Percentiles rank a stretch among this genome's conserved stretches.
These are phyloP conservation scores for Hamigera avellanea DNA, from an alignment of 495 filamentous ascomycete genomes.

Conservation along the genomic window DNA sequence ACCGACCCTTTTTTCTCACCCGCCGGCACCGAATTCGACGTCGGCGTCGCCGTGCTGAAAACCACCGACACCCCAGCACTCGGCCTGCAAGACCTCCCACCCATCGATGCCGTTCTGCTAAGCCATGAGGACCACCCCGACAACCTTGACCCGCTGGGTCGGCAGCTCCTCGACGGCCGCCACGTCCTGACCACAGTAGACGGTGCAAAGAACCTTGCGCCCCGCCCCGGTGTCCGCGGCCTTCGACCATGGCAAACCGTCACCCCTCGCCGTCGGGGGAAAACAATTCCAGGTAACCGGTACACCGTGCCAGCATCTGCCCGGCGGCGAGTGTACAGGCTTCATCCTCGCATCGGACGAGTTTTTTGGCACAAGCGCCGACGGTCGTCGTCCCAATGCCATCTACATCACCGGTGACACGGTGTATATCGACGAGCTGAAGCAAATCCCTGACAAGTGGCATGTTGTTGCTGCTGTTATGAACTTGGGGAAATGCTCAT, in stretches of 20 bases:
- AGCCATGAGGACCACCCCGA: conserved; percentile 46
- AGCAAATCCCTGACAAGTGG: conserved; percentile 9
- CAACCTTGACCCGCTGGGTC: conserved; percentile 35
- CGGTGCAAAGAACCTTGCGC: conserved; percentile 29
- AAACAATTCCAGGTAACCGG: conserved; percentile 20
- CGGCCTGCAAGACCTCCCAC: conserved; percentile 25
- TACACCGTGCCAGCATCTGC: conserved; percentile 35
- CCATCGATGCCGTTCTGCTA: conserved; percentile 40
- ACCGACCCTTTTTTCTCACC: conserved; percentile 45
- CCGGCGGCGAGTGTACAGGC: conserved; percentile 36
- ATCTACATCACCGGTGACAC: conserved; percentile 48
- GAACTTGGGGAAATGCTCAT: conserved; percentile 18
- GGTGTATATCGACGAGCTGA: conserved; percentile 35
- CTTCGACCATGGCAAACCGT: conserved; percentile 21
- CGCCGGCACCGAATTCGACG: conserved; percentile 24
- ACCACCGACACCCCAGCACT: conserved; percentile 24
- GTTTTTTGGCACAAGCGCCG: conserved; percentile 24
- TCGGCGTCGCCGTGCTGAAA: conserved; percentile 18
- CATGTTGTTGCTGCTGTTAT: conserved; percentile 15
- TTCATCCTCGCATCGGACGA: conserved; percentile 28
- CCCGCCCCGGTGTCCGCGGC: conserved; percentile 30
- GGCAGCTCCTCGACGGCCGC: conserved; percentile 34
- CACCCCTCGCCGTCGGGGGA: conserved; percentile 10
- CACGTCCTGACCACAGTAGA: conserved; percentile 39
- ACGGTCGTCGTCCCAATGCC: conserved; percentile 34